Evolutionary conservation across 805 yeast genomes (phyloP).

Genomic region (Yarrowia phangngaensis): DNA sequence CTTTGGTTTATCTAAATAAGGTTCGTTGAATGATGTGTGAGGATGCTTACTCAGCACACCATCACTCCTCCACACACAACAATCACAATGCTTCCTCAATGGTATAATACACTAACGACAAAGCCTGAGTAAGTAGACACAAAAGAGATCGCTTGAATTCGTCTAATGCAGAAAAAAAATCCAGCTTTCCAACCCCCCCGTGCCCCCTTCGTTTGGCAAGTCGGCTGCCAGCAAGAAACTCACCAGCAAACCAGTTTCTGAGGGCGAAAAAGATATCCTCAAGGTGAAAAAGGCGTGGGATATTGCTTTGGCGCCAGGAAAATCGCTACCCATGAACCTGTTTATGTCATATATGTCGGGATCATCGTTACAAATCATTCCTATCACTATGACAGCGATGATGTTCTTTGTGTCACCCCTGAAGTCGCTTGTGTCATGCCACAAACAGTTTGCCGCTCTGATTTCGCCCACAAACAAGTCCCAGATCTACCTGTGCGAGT

Average conservation of each 20-base stretch:
- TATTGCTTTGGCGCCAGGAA: constrained; percentile 75
- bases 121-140: constrained; percentile 21
- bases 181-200: constrained; percentile 6
- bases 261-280: constrained; percentile 32
- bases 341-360: constrained; percentile 94
- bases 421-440: constrained; percentile 61
- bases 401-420: constrained; percentile 67
- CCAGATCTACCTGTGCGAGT: constrained; percentile 44
- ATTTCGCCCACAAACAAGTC: constrained; percentile 35
- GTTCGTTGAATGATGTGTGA: too few relatives aligned
- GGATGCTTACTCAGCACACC: too few relatives aligned
- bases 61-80: not conserved
- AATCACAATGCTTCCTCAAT: constrained; percentile 12
- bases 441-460: constrained; percentile 48
- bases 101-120: constrained; percentile 16
- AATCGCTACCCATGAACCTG: constrained; percentile 82
- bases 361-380: constrained; percentile 79
- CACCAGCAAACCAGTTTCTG: constrained; percentile 21
- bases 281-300: constrained; percentile 74
- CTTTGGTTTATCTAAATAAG: too few relatives aligned
- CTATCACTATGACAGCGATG: constrained; percentile 85
- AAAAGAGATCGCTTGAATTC: not conserved
- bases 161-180: constrained; percentile 15
- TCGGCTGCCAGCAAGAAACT: constrained; percentile 27
- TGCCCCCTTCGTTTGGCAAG: constrained; percentile 15